Conservation (phyloP, 2,329 filamentous ascomycete genomes). For the Pseudocercospora macadamiae region DNA sequence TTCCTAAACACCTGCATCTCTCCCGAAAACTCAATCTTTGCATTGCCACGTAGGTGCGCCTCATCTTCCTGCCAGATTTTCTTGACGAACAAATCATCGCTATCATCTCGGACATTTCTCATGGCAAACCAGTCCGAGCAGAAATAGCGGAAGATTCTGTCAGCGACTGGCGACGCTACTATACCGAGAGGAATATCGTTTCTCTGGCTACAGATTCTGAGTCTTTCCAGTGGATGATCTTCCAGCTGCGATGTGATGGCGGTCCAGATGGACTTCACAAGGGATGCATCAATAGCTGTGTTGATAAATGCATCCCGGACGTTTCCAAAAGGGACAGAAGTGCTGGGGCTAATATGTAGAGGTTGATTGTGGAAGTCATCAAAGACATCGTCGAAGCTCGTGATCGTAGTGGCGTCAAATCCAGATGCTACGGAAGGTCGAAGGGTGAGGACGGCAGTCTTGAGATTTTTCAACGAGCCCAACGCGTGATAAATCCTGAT, state of each 20-base stretch:
- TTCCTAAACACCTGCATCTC: background rate
- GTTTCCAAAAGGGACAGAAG: background rate
- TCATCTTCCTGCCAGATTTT: slow-evolving; percentile 3
- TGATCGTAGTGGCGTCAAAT: background rate
- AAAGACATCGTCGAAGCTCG: background rate
- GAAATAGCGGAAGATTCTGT: background rate
- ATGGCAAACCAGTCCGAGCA: background rate
- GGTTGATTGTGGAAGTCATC: background rate
- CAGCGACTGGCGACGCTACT: background rate
- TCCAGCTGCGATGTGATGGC: background rate
- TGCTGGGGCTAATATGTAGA: background rate
- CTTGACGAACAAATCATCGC: background rate
- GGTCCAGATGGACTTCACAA: background rate
- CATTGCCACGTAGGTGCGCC: background rate
- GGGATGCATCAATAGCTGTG: background rate
- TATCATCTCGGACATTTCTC: background rate
- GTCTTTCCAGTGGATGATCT: background rate
- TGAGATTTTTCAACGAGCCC: background rate
- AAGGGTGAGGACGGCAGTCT: background rate
- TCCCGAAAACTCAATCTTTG: background rate
- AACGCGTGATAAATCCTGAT: background rate
- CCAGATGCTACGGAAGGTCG: background rate
- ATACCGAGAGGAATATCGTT: background rate
- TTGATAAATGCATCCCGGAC: background rate
- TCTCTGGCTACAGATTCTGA: background rate